Evolutionary conservation across 257 asterid species (phyloP).

Genomic region (Solanum acaule): DNA sequence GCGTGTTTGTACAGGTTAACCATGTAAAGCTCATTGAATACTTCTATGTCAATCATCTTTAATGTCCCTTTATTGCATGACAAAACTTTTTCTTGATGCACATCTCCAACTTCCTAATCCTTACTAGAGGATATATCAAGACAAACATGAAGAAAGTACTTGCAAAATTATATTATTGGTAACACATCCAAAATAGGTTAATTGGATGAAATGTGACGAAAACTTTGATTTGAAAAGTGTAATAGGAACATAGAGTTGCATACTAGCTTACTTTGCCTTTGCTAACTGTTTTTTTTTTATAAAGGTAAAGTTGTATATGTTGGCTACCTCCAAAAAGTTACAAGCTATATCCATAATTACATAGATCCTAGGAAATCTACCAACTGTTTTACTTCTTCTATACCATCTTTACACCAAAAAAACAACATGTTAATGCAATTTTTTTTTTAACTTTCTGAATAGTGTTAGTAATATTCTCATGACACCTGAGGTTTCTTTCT

Average conservation of each 20-base stretch:
- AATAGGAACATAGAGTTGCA: background rate
- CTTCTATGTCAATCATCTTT: background rate
- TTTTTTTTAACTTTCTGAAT: too few species aligned
- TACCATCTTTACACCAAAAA: too few species aligned
- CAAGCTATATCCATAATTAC: too few species aligned
- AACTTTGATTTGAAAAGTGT: background rate
- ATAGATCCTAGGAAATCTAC: too few species aligned
- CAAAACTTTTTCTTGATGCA: background rate
- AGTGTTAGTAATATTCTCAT: too few species aligned
- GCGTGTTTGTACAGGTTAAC: background rate
- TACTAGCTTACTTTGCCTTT: background rate
- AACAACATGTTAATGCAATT: too few species aligned
- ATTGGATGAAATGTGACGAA: background rate
- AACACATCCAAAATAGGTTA: background rate
- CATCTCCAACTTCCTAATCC: background rate
- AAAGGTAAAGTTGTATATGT: too few species aligned
- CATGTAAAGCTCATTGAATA: rapidly evolving
- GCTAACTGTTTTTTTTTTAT: background rate
- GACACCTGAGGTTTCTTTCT: too few species aligned
- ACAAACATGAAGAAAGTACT: background rate
- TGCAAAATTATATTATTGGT: background rate
- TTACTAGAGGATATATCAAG: background rate
- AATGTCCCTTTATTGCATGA: background rate
- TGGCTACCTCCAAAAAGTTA: too few species aligned
- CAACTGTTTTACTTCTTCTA: too few species aligned